A percentile compares a stretch with the other conserved stretches of the same genome.
These are phyloP conservation scores for Pythium folliculosum DNA, from an alignment of 352 stramenopile genomes.

Conservation along the genomic window DNA sequence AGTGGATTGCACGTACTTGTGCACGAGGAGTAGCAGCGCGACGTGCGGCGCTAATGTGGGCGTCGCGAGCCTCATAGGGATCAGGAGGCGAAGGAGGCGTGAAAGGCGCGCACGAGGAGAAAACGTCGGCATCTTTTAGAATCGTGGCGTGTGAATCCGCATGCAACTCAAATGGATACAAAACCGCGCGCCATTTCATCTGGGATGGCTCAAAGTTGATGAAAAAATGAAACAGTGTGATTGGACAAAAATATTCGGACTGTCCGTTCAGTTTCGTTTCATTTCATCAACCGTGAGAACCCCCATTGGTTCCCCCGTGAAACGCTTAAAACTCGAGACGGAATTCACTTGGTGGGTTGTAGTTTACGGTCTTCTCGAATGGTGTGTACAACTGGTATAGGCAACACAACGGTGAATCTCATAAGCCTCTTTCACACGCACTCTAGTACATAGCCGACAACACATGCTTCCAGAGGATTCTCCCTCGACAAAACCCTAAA, in stretches of 20 bases:
- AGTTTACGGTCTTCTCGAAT: no score
- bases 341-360: no score
- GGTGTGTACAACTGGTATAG: no score
- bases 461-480: no score
- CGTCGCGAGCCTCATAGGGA: not conserved
- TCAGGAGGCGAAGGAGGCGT: not conserved
- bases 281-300: constrained; percentile 1
- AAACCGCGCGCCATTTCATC: not conserved
- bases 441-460: no score
- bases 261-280: not conserved
- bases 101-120: not conserved
- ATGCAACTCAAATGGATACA: not conserved
- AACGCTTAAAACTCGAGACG: no score
- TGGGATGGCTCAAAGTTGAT: not conserved
- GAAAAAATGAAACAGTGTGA: not conserved
- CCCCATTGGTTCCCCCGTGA: no score
- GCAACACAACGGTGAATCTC: no score
- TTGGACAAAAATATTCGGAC: not conserved
- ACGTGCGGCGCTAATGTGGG: not conserved
- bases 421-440: no score
- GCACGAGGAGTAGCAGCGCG: not conserved
- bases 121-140: not conserved
- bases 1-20: not conserved
- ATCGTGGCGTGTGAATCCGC: not conserved
- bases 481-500: no score